phyloP scores from a whole-genome alignment of 805 yeast genomes.

The Lachancea fermentati region DNA sequence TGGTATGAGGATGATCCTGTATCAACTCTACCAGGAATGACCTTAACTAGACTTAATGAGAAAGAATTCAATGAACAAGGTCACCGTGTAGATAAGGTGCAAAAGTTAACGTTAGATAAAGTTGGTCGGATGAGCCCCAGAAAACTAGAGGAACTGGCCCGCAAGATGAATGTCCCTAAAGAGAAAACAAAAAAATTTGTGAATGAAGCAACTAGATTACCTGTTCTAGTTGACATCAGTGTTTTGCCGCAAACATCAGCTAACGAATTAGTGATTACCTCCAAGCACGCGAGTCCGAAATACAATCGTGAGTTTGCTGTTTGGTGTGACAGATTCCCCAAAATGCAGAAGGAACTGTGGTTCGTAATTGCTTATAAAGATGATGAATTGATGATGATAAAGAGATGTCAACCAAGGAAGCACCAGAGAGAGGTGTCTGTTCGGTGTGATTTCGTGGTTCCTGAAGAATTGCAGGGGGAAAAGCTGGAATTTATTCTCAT shows the following conservation, averaged over 20 bases:
- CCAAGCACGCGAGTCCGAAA: constrained; percentile 48
- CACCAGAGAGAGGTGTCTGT: constrained; percentile 27
- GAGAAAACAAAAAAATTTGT: constrained; percentile 44
- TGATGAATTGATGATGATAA: constrained; percentile 56
- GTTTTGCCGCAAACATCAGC: constrained; percentile 34
- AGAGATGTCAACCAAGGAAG: constrained; percentile 64
- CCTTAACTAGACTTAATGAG: constrained; percentile 29
- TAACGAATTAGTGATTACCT: constrained; percentile 37
- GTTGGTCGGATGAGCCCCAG: constrained; percentile 40
- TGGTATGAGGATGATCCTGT: constrained; percentile 82
- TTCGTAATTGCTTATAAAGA: constrained; percentile 55
- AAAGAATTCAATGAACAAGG: constrained; percentile 21
- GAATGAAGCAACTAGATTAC: constrained; percentile 50
- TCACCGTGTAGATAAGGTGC: constrained; percentile 6
- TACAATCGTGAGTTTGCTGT: constrained; percentile 56
- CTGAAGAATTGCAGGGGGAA: constrained; percentile 43
- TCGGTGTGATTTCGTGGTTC: constrained; percentile 43
- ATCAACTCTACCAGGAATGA: constrained; percentile 36
- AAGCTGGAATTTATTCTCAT: constrained; percentile 45
- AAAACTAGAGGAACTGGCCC: constrained; percentile 17
- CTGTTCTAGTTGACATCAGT: constrained; percentile 45
- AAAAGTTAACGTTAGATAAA: constrained; percentile 30
- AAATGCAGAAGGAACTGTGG: constrained; percentile 92
- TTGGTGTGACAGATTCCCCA: constrained; percentile 78
- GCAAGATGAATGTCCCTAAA: constrained; percentile 32